A percentile compares a stretch with the other conserved stretches of the same genome.
These are phyloP conservation scores for Cyclotella choctawhatcheeana DNA, from an alignment of 108 stramenopile genomes.

Conservation along the genomic window DNA sequence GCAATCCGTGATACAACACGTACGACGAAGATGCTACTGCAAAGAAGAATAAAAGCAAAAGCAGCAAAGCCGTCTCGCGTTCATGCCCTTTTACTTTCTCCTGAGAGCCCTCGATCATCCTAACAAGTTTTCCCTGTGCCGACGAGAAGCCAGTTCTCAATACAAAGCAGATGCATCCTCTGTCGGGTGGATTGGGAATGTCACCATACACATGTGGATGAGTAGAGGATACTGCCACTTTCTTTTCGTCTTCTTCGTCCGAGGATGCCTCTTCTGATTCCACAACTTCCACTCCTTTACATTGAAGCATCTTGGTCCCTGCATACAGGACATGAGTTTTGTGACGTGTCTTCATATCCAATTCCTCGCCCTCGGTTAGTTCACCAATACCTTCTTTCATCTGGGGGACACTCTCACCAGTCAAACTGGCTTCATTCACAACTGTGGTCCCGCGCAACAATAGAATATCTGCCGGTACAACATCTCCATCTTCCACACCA, in stretches of 20 bases:
- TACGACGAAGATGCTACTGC: conserved; percentile 83
- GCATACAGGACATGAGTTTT: conserved; percentile 83
- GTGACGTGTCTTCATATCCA: conserved; percentile 52
- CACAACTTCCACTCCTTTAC: no score
- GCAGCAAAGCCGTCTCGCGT: conserved; percentile 91
- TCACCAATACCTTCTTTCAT: conserved; percentile 75
- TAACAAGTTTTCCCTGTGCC: conserved; percentile 89
- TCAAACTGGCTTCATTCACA: conserved; percentile 97
- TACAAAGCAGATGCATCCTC: conserved; percentile 85
- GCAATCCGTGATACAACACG: conserved; percentile 84
- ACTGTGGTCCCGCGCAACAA: conserved; percentile 88
- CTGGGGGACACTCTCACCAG: conserved; percentile 96
- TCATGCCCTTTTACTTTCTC: conserved; percentile 53
- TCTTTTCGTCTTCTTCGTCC: conserved; percentile 40
- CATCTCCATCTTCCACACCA: conserved; percentile 36
- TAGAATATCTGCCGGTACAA: conserved; percentile 91
- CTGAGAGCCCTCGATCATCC: conserved; percentile 91
- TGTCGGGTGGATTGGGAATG: conserved; percentile 81
- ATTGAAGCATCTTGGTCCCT: conserved; percentile 79
- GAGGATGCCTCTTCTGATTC: no score
- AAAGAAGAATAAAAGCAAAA: conserved; percentile 84
- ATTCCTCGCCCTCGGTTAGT: conserved; percentile 18
- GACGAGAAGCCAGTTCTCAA: conserved; percentile 96
- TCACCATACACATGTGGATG: neutral
- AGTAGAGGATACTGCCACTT: neutral